Evolutionary conservation across 2,329 filamentous ascomycete species (phyloP), one percentile per base, ranked within the genome.

Genomic region (Paecilomyces fulvus): DNA sequence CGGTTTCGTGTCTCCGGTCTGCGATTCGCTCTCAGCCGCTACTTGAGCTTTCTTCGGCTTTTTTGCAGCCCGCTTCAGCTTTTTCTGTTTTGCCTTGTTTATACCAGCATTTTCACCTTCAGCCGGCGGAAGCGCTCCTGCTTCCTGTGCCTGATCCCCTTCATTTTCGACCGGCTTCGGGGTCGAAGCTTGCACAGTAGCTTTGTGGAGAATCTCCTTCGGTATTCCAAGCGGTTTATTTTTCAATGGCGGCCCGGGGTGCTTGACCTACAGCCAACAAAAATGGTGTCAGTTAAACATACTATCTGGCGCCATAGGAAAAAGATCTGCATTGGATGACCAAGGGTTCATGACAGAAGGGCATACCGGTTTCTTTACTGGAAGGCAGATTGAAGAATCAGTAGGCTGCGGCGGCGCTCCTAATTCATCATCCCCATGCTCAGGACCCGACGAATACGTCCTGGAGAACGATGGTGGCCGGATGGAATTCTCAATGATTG

Each of bases 401-500:
- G 14, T n/a, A 17, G 37, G 37, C 37, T 43, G 37, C n/a, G 37
- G 37, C 7, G 37, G 37, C n/a, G 6, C n/a, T 43, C 55, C 52
- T 43, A 31, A 30, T 50, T 48, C 48, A 43, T 43, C 37, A 20
- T 28, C 20, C 5, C 48, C 25, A n/a, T 23, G 49, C 3, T 37
- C 53, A 31, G 55, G 55, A 9, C 37, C 48, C 20, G 59, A 49
- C 46, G 56, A 49, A 55, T 63, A 49, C 23, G 64, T 61, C 51
- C 54, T 61, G 55, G 67, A 65, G 37, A 69, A 68, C 58, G 62
- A 63, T 55, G 65, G 65, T 52, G 60, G 52, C 49, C 59, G 63
- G 55, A 56, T 51, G 50, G 60, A 64, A 60, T 61, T 61, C 56
- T 57, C 59, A 55, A 62, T 57, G 10, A 23, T 49, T 12, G 48